A percentile compares a stretch with the other conserved stretches of the same genome.
phyloP scores from a whole-genome alignment of 164 flowering plant genomes.

The Liquidambar formosana region DNA sequence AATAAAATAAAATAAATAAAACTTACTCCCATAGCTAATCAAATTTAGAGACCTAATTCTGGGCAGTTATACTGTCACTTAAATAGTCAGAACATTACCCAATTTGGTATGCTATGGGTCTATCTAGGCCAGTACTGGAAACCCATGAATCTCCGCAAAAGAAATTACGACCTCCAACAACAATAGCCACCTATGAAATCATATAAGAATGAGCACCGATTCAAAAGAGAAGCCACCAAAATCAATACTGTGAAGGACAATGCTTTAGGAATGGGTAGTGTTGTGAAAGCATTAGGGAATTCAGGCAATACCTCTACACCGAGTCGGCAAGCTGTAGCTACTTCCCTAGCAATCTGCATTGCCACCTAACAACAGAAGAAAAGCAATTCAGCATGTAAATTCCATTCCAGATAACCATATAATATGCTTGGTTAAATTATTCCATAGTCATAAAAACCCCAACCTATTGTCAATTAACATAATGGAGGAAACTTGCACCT shows the following conservation, averaged over 20 bases:
- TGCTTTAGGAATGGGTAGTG: too few relatives aligned
- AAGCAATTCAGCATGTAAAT: neutral
- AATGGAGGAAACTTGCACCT: neutral
- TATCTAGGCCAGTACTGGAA: conserved; percentile 4
- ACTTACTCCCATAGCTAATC: too few relatives aligned
- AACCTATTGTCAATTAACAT: neutral
- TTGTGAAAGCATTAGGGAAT: neutral
- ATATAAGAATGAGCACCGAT: neutral
- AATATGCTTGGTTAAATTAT: neutral
- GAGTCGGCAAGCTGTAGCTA: conserved; percentile 8
- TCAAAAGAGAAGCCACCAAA: too few relatives aligned
- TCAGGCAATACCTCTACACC: conserved; percentile 12
- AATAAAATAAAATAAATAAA: too few relatives aligned
- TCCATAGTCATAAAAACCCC: neutral
- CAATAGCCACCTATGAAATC: conserved; percentile 5
- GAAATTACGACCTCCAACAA: conserved; percentile 14
- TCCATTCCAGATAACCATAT: neutral
- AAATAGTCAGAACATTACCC: neutral
- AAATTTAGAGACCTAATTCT: too few relatives aligned
- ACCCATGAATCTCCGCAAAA: conserved; percentile 14
- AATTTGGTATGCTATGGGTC: conserved; percentile 13
- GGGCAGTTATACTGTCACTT: too few relatives aligned
- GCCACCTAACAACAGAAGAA: conserved; percentile 2
- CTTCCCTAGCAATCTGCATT: conserved; percentile 12
- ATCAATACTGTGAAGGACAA: too few relatives aligned